Evolutionary conservation across 2,329 filamentous ascomycete genomes (phyloP), one percentile per base, ranked within the genome.

Genomic region (Diaporthe amygdali): DNA sequence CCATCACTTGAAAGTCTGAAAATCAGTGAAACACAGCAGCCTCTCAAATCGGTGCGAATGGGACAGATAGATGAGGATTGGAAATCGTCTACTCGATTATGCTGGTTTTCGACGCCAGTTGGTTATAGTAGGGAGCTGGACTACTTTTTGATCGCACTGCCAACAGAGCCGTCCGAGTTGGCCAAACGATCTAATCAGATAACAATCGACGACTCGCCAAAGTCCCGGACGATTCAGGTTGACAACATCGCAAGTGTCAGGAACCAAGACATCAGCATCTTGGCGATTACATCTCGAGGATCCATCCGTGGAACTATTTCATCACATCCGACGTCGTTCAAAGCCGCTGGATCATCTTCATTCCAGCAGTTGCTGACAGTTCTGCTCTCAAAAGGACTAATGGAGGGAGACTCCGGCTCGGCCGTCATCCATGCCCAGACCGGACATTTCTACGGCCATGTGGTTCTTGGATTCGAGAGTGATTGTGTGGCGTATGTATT

Each of bases 21-120:
- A n/a, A 2, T 10, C 37, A 3, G 17, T 3, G 3, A 1, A 6
- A 20, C 2, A 14, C 6, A 1, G 2, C 30, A 37, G 15, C 27
- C 55, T 41, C 37, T 37, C 8, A 30, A 10, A 7, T 6, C 39
- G 14, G 25, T n/a, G n/a, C n/a, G n/a, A n/a, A n/a, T 22, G 10
- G 25, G 30, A 4, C 5, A 41, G 14, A 27, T 1, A 41, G 15
- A 32, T 15, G 55, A 32, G 1, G 9, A 30, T 2, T 44, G 39
- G 55, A n/a, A 44, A 2, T 15, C 10, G 0, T 61, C 25, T n/a
- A 27, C 37, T 15, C 39, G n/a, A 3, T 39, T 61, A 6, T 15
- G 17, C 37, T 32, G 37, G 4, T n/a, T 61, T 1, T 5, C 55
- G 1, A 46, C 44, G 37, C 55, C 55, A 14, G 22, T 7, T n/a